These are phyloP conservation scores for Nakaseomyces uthaithaninus DNA, from an alignment of 1,139 yeast genomes.

Conservation along the genomic window DNA sequence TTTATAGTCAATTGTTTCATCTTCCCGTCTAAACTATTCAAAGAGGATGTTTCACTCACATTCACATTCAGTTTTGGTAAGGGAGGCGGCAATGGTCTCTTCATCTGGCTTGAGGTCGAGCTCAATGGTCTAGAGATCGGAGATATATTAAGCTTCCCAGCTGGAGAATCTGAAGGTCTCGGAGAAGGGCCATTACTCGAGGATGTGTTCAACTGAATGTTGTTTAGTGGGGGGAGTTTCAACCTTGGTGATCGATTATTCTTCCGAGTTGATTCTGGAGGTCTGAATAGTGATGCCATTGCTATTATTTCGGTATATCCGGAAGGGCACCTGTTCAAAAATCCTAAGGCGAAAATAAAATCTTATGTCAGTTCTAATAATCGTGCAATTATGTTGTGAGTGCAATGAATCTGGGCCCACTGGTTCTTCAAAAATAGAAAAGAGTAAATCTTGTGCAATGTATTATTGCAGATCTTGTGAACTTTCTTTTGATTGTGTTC, in stretches of 20 bases:
- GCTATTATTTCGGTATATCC: not conserved
- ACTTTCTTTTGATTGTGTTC: too few relatives aligned
- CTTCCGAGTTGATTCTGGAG: conserved; percentile 27
- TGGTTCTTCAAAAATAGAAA: too few relatives aligned
- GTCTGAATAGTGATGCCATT: conserved; percentile 31
- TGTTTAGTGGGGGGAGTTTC: conserved; percentile 23
- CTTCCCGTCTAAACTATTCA: conserved; percentile 5
- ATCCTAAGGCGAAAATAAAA: too few relatives aligned
- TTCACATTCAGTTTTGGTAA: conserved; percentile 3
- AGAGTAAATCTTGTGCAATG: too few relatives aligned
- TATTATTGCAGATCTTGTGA: too few relatives aligned
- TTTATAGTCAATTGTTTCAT: conserved; percentile 1
- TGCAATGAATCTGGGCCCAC: too few relatives aligned
- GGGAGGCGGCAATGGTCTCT: conserved; percentile 3
- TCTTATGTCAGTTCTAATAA: too few relatives aligned
- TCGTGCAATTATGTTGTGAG: too few relatives aligned
- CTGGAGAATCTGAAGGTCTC: conserved; percentile 8
- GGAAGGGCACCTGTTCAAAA: too few relatives aligned
- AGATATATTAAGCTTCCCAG: not conserved
- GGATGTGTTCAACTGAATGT: conserved; percentile 12
- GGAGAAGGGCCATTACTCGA: conserved; percentile 8
- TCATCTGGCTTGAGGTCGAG: conserved; percentile 1
- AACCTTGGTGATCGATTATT: conserved; percentile 27
- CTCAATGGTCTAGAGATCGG: not conserved
- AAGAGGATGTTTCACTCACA: conserved; percentile 8